Conservation (phyloP, 805 yeast species). For the Wickerhamomyces canadensis region DNA sequence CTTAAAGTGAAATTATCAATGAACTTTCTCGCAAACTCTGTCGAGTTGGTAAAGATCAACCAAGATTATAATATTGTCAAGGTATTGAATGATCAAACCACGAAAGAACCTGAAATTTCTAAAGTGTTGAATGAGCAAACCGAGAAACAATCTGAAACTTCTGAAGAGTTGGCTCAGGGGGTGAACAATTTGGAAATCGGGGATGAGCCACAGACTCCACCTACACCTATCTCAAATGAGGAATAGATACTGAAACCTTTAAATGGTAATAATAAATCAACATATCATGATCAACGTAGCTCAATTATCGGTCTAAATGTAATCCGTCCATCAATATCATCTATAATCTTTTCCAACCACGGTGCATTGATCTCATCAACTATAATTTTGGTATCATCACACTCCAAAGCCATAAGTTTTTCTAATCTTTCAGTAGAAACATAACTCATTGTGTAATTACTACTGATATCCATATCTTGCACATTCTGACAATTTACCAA, state of each 20-base stretch:
- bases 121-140: too few species aligned
- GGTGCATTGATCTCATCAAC: constrained; percentile 7
- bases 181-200: too few species aligned
- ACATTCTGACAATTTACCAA: constrained; percentile 3
- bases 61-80: constrained; percentile 1
- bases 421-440: neutral
- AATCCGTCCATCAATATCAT: constrained; percentile 1
- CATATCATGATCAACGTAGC: too few species aligned
- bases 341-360: constrained; percentile 3
- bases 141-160: too few species aligned
- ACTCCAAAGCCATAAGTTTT: constrained; percentile 6
- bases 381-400: constrained; percentile 7
- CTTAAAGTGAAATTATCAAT: constrained; percentile 31
- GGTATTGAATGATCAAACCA: too few species aligned
- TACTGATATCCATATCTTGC: constrained; percentile 7
- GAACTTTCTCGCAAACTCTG: constrained; percentile 42
- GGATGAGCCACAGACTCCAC: too few species aligned
- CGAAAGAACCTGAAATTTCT: too few species aligned
- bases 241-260: too few species aligned
- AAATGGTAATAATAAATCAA: too few species aligned
- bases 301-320: too few species aligned
- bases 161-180: too few species aligned
- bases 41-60: constrained; percentile 40
- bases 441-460: constrained; percentile 4
- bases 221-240: too few species aligned